Evolutionary conservation across 2,329 filamentous ascomycete genomes (phyloP), one percentile per base, ranked within the genome.

Genomic region (Fusarium clavum): DNA sequence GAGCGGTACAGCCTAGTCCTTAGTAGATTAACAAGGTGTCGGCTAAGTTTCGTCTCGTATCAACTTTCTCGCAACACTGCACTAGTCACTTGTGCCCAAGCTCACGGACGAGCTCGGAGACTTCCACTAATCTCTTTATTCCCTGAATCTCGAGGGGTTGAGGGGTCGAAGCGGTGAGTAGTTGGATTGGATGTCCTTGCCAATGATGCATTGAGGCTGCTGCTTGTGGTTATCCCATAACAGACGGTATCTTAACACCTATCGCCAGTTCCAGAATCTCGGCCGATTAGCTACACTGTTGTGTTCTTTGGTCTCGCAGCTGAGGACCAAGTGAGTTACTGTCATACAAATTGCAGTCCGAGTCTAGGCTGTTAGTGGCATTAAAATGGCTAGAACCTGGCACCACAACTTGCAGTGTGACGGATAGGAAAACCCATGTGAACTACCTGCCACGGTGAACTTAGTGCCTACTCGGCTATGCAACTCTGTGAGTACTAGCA

Each of bases 1-100:
- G 70, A 67, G 64, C 59, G 73, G 73, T 75, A 70, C 71, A 64
- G 62, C 71, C 73, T 69, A 68, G 73, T 72, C 62, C 44, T 46
- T 49, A 47, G 62, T 64, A 59, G 67, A 41, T 53, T 64, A 40
- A 51, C 40, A 52, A 62, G 54, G 48, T 60, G 67, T 57, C 55
- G 47, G 40, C 64, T 41, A 60, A 64, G 54, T 58, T 61, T 61
- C 67, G 46, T 64, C 55, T 70, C 58, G 57, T 69, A 69, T 69
- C 64, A 52, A 61, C 24, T n/a, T 60, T 44, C 40, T 57, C 30
- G 24, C 34, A 34, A 48, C 44, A 64, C 34, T 46, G 46, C 47
- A 49, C 45, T 38, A 38, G 47, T 40, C 29, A n/a, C 41, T 54
- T 24, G 46, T 44, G 38, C 25, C 38, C 40, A 40, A 66, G 43